Evolutionary conservation across 139 green algal genomes (phyloP).

Genomic region (Ostreobium quekettii): DNA sequence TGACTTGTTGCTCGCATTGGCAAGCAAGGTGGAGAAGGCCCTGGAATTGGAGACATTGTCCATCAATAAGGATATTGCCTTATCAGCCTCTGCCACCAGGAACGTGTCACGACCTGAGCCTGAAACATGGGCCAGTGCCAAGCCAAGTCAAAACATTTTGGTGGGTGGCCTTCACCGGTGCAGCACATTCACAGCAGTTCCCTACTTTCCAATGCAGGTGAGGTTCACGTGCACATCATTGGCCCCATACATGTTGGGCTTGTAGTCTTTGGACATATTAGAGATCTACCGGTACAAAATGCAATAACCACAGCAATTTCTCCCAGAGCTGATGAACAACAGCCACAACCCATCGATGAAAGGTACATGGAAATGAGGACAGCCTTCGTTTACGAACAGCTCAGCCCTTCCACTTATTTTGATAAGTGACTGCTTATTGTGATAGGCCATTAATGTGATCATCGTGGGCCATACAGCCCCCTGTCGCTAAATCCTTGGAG

Average conservation of each 20-base stretch:
- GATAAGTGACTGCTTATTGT: too few relatives aligned
- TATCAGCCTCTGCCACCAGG: slow-evolving; percentile 60
- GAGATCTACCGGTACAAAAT: too few relatives aligned
- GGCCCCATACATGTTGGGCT: not conserved
- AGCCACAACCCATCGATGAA: too few relatives aligned
- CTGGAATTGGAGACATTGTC: slow-evolving; percentile 21
- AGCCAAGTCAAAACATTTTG: not conserved
- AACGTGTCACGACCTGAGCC: slow-evolving; percentile 66
- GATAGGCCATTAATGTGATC: too few relatives aligned
- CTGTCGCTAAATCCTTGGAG: too few relatives aligned
- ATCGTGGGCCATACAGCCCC: too few relatives aligned
- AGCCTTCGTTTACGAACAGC: too few relatives aligned
- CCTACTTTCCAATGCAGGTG: not conserved
- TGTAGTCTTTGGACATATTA: too few relatives aligned
- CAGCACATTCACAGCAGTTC: not conserved
- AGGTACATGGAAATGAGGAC: too few relatives aligned
- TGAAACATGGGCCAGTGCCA: not conserved
- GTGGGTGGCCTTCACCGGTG: not conserved
- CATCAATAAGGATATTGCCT: slow-evolving; percentile 46
- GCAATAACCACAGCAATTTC: too few relatives aligned
- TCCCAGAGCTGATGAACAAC: too few relatives aligned
- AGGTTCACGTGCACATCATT: not conserved
- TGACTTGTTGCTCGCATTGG: slow-evolving; percentile 6
- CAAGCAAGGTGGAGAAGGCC: not conserved
- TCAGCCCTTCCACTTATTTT: too few relatives aligned